phyloP scores from a whole-genome alignment of 2,329 filamentous ascomycete species.

The Claviceps pusilla region DNA sequence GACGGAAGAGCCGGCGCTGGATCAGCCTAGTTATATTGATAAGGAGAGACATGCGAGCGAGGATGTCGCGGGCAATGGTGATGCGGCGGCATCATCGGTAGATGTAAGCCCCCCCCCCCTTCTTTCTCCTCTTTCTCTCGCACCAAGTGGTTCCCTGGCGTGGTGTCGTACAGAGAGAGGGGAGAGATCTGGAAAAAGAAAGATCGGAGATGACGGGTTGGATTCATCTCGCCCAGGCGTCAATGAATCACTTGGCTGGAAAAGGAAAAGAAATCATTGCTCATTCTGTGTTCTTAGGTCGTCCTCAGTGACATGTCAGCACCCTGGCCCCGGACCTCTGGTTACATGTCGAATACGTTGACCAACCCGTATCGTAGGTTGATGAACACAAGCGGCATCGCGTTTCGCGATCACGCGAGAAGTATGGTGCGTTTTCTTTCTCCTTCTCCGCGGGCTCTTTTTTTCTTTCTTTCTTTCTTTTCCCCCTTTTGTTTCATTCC shows the following conservation, averaged over 20 bases:
- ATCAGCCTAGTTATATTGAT: conserved; percentile 49
- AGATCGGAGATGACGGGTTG: background rate
- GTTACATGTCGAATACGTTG: conserved; percentile 74
- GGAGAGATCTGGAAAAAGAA: background rate
- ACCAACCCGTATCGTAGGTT: conserved; percentile 95
- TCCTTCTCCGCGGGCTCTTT: background rate
- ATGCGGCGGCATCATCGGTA: conserved; percentile 29
- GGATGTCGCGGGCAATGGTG: conserved; percentile 10
- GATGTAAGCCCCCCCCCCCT: conserved; percentile 36
- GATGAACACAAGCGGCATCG: conserved; percentile 93
- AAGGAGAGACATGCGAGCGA: conserved; percentile 34
- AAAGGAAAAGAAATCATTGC: background rate
- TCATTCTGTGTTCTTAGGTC: conserved; percentile 31
- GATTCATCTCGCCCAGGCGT: background rate
- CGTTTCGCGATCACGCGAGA: conserved; percentile 74
- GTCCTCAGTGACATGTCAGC: conserved; percentile 98
- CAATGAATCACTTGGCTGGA: background rate
- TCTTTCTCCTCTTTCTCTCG: background rate
- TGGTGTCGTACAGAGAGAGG: background rate
- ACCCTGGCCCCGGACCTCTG: conserved; percentile 73
- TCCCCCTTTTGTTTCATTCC: background rate
- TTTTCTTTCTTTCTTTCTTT: background rate
- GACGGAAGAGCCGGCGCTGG: conserved; percentile 15
- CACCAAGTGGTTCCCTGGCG: background rate
- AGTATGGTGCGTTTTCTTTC: conserved; percentile 60